These are phyloP conservation scores for Seiridium unicorne DNA, from an alignment of 2,329 filamentous ascomycete species.

Conservation along the genomic window DNA sequence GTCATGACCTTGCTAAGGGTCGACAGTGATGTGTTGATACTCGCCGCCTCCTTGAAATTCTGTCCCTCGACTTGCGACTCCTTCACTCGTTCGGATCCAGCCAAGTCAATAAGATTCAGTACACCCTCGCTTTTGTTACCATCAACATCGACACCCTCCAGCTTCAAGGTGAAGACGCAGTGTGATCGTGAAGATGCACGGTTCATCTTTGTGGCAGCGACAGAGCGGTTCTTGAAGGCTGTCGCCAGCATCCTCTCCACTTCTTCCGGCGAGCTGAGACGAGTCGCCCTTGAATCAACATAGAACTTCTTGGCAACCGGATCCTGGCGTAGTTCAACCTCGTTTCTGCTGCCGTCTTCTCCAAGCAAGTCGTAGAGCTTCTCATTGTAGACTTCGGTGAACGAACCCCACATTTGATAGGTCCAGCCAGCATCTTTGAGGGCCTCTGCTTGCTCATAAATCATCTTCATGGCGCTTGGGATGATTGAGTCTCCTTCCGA, in stretches of 20 bases:
- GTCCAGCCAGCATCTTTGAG: conserved; percentile 90
- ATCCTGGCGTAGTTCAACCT: conserved; percentile 89
- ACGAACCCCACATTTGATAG: conserved; percentile 92
- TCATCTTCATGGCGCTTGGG: conserved; percentile 86
- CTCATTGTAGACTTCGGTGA: conserved; percentile 98
- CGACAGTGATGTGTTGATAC: conserved; percentile 21
- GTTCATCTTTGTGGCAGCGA: conserved; percentile 97
- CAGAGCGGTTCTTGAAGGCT: conserved; percentile 82
- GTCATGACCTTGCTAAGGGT: conserved; percentile 14
- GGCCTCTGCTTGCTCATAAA: conserved; percentile 82
- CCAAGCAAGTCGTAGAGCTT: conserved; percentile 85
- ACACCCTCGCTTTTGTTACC: conserved; percentile 85
- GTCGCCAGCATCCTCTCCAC: conserved; percentile 78
- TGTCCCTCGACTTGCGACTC: conserved; percentile 15
- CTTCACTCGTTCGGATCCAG: conserved; percentile 79
- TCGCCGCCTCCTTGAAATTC: conserved; percentile 15
- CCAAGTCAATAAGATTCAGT: conserved; percentile 92
- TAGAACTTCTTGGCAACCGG: conserved; percentile 25
- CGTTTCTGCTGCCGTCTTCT: conserved; percentile 68
- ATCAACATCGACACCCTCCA: conserved; percentile 63
- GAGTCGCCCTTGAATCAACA: conserved; percentile 29
- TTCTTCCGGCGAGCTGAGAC: conserved; percentile 73
- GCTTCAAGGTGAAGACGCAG: conserved; percentile 91
- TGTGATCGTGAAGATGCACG: conserved; percentile 92
- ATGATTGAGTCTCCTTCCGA: conserved; percentile 84